Base-by-base conservation (phyloP, 495 filamentous ascomycete species). In the Aspergillus diversus region DNA sequence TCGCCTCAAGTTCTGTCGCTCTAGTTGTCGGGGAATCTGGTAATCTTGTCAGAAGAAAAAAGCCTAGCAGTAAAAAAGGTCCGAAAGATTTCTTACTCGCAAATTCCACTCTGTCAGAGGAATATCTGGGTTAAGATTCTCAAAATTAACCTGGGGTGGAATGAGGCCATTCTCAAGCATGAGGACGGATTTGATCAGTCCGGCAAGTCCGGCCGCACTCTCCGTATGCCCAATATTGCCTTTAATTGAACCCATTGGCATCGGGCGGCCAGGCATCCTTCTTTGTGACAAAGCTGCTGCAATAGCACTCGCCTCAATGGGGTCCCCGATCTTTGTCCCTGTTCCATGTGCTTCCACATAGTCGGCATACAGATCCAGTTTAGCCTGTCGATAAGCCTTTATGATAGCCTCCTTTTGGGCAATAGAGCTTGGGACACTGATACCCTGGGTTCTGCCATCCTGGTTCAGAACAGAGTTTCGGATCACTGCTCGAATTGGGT, bases 401-500 rank as follows among this genome's bases (percentile, higher is more conserved):
- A 56, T 51, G 33, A 65, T 56, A 32, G 58, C 57, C 39, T 60
- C 53, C 33, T 60, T 59, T 35, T 65, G 63, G 13, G 63, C 63
- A 6, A 33, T 50, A 27, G 53, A 11, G 53, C 52, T 57, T 0
- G 63, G 63, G 15, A 60, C 58, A 42, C 57, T 65, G 1, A 65
- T 65, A 46, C 63, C 63, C 7, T 51, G 57, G 4, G 63, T 60
- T 13, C 57, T 54, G 3, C 63, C 63, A n/a, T 59, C 57, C 27
- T 65, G 63, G 46, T 65, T 65, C 9, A 60, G 35, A 1, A 56
- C 63, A n/a, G 50, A 56, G n/a, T 56, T 65, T 32, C 79, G 77
- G 55, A 91, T 86, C 33, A 91, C 78, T 16, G 84, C 85, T 50
- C 84, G 77, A 48, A 90, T 86, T 13, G 83, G 80, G 64, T 88